These are phyloP conservation scores for Panus rudis DNA, from an alignment of 768 basidiomycete species.

Conservation along the genomic window DNA sequence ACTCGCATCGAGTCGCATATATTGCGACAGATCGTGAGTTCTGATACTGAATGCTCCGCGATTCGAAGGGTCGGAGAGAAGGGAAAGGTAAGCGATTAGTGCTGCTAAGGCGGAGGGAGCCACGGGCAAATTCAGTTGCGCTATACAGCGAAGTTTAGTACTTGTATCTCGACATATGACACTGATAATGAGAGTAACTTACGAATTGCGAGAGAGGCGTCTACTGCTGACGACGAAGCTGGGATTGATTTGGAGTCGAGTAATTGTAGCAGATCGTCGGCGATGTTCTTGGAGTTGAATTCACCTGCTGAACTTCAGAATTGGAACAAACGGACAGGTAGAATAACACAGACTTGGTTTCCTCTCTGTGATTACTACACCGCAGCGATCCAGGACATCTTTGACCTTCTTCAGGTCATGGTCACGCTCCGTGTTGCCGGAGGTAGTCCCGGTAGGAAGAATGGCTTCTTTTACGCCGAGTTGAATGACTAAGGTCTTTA, in stretches of 20 bases:
- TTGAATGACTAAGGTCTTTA: conserved; percentile 88
- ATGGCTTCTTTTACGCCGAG: conserved; percentile 96
- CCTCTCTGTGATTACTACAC: conserved; percentile 83
- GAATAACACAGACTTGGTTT: conserved; percentile 59
- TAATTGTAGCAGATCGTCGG: conserved; percentile 72
- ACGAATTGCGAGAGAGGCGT: conserved; percentile 50
- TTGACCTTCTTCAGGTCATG: conserved; percentile 83
- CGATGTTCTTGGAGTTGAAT: conserved; percentile 72
- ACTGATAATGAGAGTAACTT: conserved; percentile 17
- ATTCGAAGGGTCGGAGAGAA: conserved; percentile 72
- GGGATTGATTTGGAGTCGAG: conserved; percentile 39
- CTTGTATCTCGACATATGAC: neutral
- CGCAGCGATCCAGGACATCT: conserved; percentile 83
- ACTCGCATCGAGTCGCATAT: conserved; percentile 94
- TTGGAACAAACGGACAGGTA: neutral
- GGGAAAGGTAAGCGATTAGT: conserved; percentile 72
- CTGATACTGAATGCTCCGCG: conserved; percentile 73
- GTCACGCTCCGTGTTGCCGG: conserved; percentile 73
- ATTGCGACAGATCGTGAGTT: conserved; percentile 88
- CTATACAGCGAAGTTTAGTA: conserved; percentile 32
- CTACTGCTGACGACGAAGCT: conserved; percentile 35
- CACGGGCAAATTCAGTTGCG: conserved; percentile 66
- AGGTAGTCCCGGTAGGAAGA: conserved; percentile 64
- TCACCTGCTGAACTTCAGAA: conserved; percentile 49
- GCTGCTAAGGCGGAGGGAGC: conserved; percentile 81